These are phyloP conservation scores for Pleurotus salmoneostramineus DNA, from an alignment of 768 basidiomycete species.

Conservation along the genomic window DNA sequence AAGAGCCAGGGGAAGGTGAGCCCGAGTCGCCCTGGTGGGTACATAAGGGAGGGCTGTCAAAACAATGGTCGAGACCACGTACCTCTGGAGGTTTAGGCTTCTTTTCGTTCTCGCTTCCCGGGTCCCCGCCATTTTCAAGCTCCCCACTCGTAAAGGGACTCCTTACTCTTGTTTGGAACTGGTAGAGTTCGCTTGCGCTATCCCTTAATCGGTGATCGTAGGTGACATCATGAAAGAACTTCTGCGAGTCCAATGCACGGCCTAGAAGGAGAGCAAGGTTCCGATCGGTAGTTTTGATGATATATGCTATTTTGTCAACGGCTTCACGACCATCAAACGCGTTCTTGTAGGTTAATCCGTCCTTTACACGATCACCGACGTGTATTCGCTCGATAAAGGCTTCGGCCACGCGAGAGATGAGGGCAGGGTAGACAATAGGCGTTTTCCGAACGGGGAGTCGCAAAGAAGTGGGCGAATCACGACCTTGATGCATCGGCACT, in stretches of 20 bases:
- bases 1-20: slow-evolving; percentile 19
- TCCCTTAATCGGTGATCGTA: slow-evolving; percentile 96
- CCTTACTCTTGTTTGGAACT: slow-evolving; percentile 80
- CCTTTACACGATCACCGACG: slow-evolving; percentile 81
- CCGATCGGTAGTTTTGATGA: slow-evolving; percentile 97
- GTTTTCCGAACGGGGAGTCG: slow-evolving; percentile 45
- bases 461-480: slow-evolving; percentile 35
- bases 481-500: slow-evolving; percentile 32
- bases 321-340: slow-evolving; percentile 97
- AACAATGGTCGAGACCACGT: not conserved
- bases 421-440: slow-evolving; percentile 90
- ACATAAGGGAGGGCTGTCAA: not conserved
- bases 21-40: slow-evolving; percentile 26
- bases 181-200: slow-evolving; percentile 85
- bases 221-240: slow-evolving; percentile 99
- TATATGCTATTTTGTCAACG: slow-evolving; percentile 94
- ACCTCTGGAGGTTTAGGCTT: slow-evolving; percentile 6
- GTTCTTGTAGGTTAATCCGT: slow-evolving; percentile 94
- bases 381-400: slow-evolving; percentile 84
- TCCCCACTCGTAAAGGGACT: slow-evolving; percentile 86
- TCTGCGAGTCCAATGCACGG: slow-evolving; percentile 93
- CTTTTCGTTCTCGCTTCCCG: slow-evolving; percentile 17
- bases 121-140: slow-evolving; percentile 35
- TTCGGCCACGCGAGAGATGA: slow-evolving; percentile 91
- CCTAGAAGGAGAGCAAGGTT: slow-evolving; percentile 95